Evolutionary conservation across 139 green algal genomes (phyloP).

Genomic region (Penium margaritaceum): DNA sequence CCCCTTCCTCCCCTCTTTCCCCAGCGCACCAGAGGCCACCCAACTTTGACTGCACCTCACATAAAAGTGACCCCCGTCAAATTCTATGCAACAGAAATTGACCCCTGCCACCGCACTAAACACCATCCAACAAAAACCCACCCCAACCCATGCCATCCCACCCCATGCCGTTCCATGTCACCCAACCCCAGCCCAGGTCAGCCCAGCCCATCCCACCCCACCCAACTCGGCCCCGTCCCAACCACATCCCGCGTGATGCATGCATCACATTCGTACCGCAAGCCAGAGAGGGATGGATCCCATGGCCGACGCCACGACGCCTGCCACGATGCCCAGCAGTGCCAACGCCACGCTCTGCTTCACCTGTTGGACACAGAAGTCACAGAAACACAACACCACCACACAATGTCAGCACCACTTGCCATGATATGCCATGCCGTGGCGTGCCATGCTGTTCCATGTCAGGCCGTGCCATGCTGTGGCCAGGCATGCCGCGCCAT

Average conservation of each 20-base stretch:
- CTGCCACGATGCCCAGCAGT: constrained; percentile 33
- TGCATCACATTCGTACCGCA: no score
- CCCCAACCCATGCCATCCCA: neutral
- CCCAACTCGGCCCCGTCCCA: no score
- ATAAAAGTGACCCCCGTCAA: no score
- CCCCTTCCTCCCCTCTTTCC: no score
- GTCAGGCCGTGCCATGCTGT: constrained; percentile 1
- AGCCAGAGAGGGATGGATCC: constrained; percentile 46
- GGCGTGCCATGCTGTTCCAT: neutral
- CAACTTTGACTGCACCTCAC: no score
- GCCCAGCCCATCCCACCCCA: no score
- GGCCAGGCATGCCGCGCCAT: no score
- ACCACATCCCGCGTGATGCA: no score
- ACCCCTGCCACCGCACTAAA: neutral
- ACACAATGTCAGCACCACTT: neutral
- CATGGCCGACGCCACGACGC: constrained; percentile 18
- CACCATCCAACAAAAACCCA: neutral
- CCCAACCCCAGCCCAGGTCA: no score
- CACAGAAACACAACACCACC: neutral
- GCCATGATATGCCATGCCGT: neutral
- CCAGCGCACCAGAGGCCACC: no score
- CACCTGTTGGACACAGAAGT: neutral
- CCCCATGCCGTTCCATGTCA: no score
- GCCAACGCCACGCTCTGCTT: constrained; percentile 36
- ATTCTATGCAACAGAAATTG: neutral